Conservation (phyloP, 2,329 filamentous ascomycete genomes). For the Aspergillus aculeatus region DNA sequence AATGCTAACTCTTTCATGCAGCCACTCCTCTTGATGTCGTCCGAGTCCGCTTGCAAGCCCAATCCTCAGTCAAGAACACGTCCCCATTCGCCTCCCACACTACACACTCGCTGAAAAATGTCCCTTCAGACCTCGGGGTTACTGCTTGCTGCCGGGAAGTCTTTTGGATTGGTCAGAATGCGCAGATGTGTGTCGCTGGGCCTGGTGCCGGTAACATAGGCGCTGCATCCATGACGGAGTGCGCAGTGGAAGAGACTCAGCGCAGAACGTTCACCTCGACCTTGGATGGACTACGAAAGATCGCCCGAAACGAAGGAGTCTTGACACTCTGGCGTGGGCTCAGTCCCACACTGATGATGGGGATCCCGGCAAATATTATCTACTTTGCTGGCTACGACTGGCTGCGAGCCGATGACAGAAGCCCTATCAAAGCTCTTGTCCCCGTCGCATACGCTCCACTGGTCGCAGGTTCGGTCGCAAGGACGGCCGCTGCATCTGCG, state of each 20-base stretch:
- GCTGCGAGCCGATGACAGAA: constrained; percentile 71
- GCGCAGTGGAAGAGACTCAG: constrained; percentile 84
- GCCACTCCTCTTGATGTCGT: constrained; percentile 97
- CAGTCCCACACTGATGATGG: constrained; percentile 92
- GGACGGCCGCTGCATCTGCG: constrained; percentile 74
- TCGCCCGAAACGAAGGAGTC: constrained; percentile 86
- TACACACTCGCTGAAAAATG: constrained; percentile 58
- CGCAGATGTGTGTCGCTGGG: constrained; percentile 75
- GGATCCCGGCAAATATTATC: constrained; percentile 92
- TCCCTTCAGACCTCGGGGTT: constrained; percentile 83
- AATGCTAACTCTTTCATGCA: constrained; percentile 37
- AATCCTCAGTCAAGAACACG: constrained; percentile 57
- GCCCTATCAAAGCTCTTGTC: constrained; percentile 65
- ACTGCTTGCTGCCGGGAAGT: constrained; percentile 95
- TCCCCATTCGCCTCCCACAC: constrained; percentile 56
- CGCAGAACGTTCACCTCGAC: constrained; percentile 84
- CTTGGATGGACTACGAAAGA: constrained; percentile 87
- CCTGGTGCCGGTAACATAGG: constrained; percentile 38
- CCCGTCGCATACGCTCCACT: constrained; percentile 75
- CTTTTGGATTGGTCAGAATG: constrained; percentile 88
- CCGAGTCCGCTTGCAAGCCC: constrained; percentile 88
- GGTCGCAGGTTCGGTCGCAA: constrained; percentile 73
- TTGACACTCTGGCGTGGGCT: constrained; percentile 87
- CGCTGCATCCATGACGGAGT: constrained; percentile 58
- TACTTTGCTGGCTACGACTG: constrained; percentile 99